A percentile compares a stretch with the other conserved stretches of the same genome.
These are phyloP conservation scores for Xylariomycetidae sp. DNA, from an alignment of 2,329 filamentous ascomycete genomes.

Conservation along the genomic window DNA sequence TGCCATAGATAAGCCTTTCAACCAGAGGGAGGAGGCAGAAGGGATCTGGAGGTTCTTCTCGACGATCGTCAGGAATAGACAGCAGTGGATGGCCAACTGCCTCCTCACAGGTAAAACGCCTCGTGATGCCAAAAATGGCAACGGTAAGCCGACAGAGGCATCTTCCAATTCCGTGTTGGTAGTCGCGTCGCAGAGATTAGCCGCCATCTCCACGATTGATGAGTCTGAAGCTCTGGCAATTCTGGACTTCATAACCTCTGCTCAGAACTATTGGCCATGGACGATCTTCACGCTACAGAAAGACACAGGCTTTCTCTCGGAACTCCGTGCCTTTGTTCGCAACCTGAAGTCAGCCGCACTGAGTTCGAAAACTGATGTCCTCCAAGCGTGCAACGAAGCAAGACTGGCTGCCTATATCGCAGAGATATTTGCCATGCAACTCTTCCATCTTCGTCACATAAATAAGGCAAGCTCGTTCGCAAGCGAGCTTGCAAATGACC, in stretches of 20 bases:
- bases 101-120: constrained; percentile 85
- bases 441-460: constrained; percentile 79
- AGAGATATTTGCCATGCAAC: constrained; percentile 84
- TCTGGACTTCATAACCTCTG: constrained; percentile 79
- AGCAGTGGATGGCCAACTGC: constrained; percentile 95
- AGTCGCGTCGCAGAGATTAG: constrained; percentile 67
- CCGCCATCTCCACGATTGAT: constrained; percentile 59
- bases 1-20: constrained; percentile 70
- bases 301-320: constrained; percentile 67
- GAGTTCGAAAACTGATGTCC: constrained; percentile 50
- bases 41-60: constrained; percentile 83
- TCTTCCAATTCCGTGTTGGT: constrained; percentile 63
- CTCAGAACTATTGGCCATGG: constrained; percentile 96
- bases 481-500: constrained; percentile 65
- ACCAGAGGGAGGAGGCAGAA: constrained; percentile 58
- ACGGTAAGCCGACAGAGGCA: constrained; percentile 45
- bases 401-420: constrained; percentile 76
- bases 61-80: constrained; percentile 78
- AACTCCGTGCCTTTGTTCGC: constrained; percentile 66
- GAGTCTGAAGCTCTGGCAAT: constrained; percentile 67
- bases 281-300: constrained; percentile 76
- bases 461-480: constrained; percentile 62
- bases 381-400: constrained; percentile 57
- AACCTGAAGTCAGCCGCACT: constrained; percentile 48
- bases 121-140: constrained; percentile 62